These are phyloP conservation scores for Xylaria sp. DNA, from an alignment of 2,329 filamentous ascomycete species.

Conservation along the genomic window DNA sequence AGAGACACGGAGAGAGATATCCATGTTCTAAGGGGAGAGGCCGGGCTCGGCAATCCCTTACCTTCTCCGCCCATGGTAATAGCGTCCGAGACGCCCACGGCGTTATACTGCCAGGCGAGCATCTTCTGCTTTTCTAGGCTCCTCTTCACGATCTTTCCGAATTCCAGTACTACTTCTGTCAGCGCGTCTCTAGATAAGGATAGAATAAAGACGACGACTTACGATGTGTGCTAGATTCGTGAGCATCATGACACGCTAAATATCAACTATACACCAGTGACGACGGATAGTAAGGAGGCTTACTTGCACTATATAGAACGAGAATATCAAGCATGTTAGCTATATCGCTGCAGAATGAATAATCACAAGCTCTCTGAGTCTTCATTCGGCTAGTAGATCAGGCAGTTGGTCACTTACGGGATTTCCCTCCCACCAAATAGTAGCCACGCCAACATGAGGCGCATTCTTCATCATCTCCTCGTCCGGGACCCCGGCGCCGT, in stretches of 20 bases:
- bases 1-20: too few species aligned
- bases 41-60: slow-evolving; percentile 47
- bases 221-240: slow-evolving; percentile 47
- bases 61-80: slow-evolving; percentile 97
- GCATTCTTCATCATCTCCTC: slow-evolving; percentile 87
- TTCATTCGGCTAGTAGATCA: not conserved
- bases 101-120: slow-evolving; percentile 96
- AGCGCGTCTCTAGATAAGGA: slow-evolving; percentile 15
- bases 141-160: slow-evolving; percentile 88
- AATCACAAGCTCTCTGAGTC: not conserved
- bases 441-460: slow-evolving; percentile 89
- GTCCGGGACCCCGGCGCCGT: slow-evolving; percentile 88
- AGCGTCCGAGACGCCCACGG: slow-evolving; percentile 86
- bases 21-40: not conserved
- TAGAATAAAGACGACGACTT: slow-evolving; percentile 32
- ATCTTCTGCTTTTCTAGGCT: slow-evolving; percentile 83
- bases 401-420: slow-evolving; percentile 66
- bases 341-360: not conserved
- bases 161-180: slow-evolving; percentile 74
- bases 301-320: slow-evolving; percentile 46
- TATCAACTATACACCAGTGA: not conserved
- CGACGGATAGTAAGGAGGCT: slow-evolving; percentile 25
- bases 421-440: slow-evolving; percentile 98
- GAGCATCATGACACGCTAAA: slow-evolving; percentile 10
- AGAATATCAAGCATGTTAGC: slow-evolving; percentile 26